Conservation (phyloP, 352 stramenopile species). For the Globisporangium splendens region DNA sequence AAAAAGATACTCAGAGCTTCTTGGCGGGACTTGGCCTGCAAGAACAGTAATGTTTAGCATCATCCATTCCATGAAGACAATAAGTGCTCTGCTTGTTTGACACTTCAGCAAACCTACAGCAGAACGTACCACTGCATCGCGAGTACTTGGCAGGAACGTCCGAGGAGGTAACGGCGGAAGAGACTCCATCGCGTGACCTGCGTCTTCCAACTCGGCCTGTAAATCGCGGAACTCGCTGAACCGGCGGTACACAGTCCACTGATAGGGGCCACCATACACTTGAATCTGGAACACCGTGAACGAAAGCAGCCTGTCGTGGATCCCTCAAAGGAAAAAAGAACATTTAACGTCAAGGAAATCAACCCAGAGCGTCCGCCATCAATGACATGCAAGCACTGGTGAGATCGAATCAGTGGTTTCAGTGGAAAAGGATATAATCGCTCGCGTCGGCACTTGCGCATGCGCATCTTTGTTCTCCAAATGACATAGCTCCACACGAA, state of each 20-base stretch:
- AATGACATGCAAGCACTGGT: background rate
- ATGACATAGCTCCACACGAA: slow-evolving; percentile 82
- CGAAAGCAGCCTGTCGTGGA: slow-evolving; percentile 59
- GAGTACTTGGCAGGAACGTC: slow-evolving; percentile 75
- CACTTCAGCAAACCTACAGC: too few species aligned
- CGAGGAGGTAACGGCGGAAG: slow-evolving; percentile 63
- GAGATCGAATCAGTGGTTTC: slow-evolving; percentile 5
- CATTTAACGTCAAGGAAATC: slow-evolving; percentile 13
- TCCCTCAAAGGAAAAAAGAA: slow-evolving; percentile 11
- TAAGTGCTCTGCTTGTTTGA: too few species aligned
- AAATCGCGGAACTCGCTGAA: slow-evolving; percentile 81
- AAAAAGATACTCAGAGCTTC: slow-evolving; percentile 77
- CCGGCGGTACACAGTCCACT: slow-evolving; percentile 83
- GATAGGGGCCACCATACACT: slow-evolving; percentile 80
- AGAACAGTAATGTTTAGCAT: background rate
- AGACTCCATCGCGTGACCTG: slow-evolving; percentile 42
- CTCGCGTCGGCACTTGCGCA: slow-evolving; percentile 63
- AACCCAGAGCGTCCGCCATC: slow-evolving; percentile 2
- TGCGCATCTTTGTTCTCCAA: slow-evolving; percentile 87
- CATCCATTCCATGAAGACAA: too few species aligned
- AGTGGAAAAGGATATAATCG: slow-evolving; percentile 35
- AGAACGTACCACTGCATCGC: slow-evolving; percentile 40
- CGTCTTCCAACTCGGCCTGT: slow-evolving; percentile 39
- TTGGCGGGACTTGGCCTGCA: slow-evolving; percentile 59
- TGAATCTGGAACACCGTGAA: slow-evolving; percentile 85